phyloP scores from a whole-genome alignment of 2,329 filamentous ascomycete genomes.

The Fusarium miscanthi region DNA sequence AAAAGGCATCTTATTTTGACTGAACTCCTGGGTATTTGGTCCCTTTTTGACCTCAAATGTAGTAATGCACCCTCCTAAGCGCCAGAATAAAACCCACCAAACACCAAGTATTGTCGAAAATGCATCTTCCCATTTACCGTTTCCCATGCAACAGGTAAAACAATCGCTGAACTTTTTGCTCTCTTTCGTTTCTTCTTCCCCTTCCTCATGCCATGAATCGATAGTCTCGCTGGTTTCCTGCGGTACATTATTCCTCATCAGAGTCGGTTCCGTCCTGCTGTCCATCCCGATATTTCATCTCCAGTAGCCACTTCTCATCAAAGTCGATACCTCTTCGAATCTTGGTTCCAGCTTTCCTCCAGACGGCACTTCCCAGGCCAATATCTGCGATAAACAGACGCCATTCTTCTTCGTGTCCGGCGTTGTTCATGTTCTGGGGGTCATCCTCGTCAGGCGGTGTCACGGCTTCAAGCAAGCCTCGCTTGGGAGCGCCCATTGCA shows the following conservation, averaged over 20 bases:
- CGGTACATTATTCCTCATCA: constrained; percentile 29
- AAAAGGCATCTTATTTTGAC: not conserved
- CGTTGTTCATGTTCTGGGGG: constrained; percentile 44
- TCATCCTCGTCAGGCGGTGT: constrained; percentile 60
- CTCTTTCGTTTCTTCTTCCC: not conserved
- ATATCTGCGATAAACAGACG: constrained; percentile 87
- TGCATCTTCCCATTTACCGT: constrained; percentile 17
- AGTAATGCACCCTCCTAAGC: constrained; percentile 22
- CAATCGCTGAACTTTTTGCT: constrained; percentile 35
- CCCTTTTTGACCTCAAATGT: constrained; percentile 39
- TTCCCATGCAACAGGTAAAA: constrained; percentile 30
- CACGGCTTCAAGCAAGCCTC: constrained; percentile 82
- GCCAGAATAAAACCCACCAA: constrained; percentile 30
- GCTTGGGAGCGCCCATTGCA: constrained; percentile 86
- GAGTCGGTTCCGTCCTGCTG: constrained; percentile 45
- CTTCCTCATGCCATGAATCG: not conserved
- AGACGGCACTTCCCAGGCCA: constrained; percentile 83
- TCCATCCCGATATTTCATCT: constrained; percentile 66
- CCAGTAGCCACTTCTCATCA: constrained; percentile 85
- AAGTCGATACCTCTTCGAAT: constrained; percentile 89
- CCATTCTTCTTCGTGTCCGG: constrained; percentile 71
- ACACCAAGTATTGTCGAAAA: constrained; percentile 28
- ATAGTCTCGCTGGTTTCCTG: not conserved
- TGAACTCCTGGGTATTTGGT: constrained; percentile 45
- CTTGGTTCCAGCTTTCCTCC: constrained; percentile 85